Base-by-base conservation (phyloP, 2,329 filamentous ascomycete species). In the Colletotrichum musicola region DNA sequence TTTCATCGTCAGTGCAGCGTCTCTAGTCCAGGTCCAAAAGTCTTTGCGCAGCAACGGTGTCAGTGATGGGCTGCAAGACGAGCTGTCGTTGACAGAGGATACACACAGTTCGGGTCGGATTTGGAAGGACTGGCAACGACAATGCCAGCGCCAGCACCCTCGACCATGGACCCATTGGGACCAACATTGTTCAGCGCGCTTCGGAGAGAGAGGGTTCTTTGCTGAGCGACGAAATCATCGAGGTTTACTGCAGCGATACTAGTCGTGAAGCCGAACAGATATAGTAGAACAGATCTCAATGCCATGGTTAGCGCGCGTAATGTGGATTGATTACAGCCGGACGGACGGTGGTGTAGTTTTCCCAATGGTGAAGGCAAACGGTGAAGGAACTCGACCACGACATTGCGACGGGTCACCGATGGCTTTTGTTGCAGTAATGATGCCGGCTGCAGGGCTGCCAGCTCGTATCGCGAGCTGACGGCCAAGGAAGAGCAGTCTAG, bases 1-100 rank as follows among this genome's bases (percentile, higher is more conserved):
- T 72, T 88, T 88, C 76, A 86, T 81, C 2, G 82, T 83, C 57
- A 89, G 73, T 9, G 84, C 85, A 0, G 86, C 82, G 74, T 89
- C 87, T 35, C 87, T 80, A 3, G 85, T 86, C 86, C 86, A 89
- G 0, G 86, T 88, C 71, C 84, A 88, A 75, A 82, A 88, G 72
- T 89, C 85, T 87, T 20, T 18, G 30, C 35, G 85, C 13, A 27
- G 14, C n/a, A 13, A 35, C 30, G 7, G 30, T 54, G 14, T 49
- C n/a, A 49, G 46, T 18, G 18, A 49, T 7, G 6, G 12, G 20
- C 6, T 46, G 18, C n/a, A 49, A 49, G 46, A 22, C 6, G n/a
- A 12, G 46, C n/a, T 22, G n/a, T 18, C 10, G 7, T 18, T 20
- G 46, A 22, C 46, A 12, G n/a, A 49, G n/a, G 25, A 18, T 4